phyloP scores from a whole-genome alignment of 2,329 filamentous ascomycete genomes.

The Canariomyces notabilis region DNA sequence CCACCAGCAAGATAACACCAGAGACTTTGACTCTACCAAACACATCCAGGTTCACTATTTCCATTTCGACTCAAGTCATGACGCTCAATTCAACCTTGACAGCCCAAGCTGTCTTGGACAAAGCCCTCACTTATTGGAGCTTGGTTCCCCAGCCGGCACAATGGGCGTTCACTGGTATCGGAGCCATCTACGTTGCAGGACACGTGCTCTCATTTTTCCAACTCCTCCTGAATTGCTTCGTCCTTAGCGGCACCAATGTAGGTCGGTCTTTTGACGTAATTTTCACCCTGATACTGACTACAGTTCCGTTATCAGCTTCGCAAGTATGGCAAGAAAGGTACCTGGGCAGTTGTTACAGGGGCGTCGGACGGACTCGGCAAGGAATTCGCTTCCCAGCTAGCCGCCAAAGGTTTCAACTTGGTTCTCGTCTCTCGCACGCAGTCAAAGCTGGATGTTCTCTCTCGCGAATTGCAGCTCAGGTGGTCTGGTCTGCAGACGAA shows the following conservation, averaged over 20 bases:
- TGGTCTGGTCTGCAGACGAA: slow-evolving; percentile 65
- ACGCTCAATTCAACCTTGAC: slow-evolving; percentile 5
- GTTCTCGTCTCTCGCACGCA: slow-evolving; percentile 93
- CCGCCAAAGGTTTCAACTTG: slow-evolving; percentile 87
- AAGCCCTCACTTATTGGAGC: slow-evolving; percentile 31
- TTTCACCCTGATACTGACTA: slow-evolving; percentile 13
- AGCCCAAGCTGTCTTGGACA: slow-evolving; percentile 28
- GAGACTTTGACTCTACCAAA: too few relatives aligned
- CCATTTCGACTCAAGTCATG: too few relatives aligned
- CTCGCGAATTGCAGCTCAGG: slow-evolving; percentile 67
- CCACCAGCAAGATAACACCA: too few relatives aligned
- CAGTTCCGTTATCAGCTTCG: slow-evolving; percentile 57
- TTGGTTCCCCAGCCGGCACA: slow-evolving; percentile 42
- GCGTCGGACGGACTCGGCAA: slow-evolving; percentile 96
- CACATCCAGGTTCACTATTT: too few relatives aligned
- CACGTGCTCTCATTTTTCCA: slow-evolving; percentile 55
- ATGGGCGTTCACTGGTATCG: slow-evolving; percentile 48
- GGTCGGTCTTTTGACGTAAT: slow-evolving; percentile 24
- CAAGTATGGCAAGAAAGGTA: slow-evolving; percentile 85
- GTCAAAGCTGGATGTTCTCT: slow-evolving; percentile 77
- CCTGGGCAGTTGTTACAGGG: slow-evolving; percentile 91
- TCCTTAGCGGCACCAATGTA: slow-evolving; percentile 61
- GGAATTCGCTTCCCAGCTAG: slow-evolving; percentile 88
- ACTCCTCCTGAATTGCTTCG: slow-evolving; percentile 62
- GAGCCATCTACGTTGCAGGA: slow-evolving; percentile 53